Conservation (phyloP, 345 rosid species). For the Mallotus nudiflorus region DNA sequence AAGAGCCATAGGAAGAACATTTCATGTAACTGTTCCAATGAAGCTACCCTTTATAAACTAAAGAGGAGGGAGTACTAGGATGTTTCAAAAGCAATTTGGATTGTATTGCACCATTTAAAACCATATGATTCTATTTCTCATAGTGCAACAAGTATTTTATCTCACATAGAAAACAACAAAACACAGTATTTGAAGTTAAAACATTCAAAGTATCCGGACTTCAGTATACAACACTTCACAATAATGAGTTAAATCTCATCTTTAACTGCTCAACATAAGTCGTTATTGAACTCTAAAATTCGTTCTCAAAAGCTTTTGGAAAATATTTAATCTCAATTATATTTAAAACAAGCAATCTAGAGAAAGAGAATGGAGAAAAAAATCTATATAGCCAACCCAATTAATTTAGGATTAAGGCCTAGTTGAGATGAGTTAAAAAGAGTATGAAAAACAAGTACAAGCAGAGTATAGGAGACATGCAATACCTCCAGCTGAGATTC, state of each 20-base stretch:
- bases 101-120: background rate
- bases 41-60: background rate
- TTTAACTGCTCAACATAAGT: background rate
- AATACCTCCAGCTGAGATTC: conserved; percentile 80
- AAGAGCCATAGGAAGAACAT: background rate
- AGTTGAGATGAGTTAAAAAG: too few relatives aligned
- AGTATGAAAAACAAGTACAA: conserved; percentile 7
- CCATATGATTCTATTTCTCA: background rate
- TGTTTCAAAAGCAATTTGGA: background rate
- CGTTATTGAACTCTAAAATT: background rate
- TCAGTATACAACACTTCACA: too few relatives aligned
- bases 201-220: background rate
- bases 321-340: background rate
- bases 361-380: too few relatives aligned
- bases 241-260: background rate
- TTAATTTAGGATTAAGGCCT: too few relatives aligned
- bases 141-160: background rate
- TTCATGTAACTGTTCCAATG: background rate
- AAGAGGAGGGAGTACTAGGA: background rate
- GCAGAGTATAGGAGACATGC: background rate
- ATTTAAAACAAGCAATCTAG: too few relatives aligned
- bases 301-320: background rate
- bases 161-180: conserved; percentile 1
- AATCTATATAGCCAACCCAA: too few relatives aligned
- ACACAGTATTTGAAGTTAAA: background rate